phyloP scores from a whole-genome alignment of 352 stramenopile genomes.

The Pythium folliculosum region DNA sequence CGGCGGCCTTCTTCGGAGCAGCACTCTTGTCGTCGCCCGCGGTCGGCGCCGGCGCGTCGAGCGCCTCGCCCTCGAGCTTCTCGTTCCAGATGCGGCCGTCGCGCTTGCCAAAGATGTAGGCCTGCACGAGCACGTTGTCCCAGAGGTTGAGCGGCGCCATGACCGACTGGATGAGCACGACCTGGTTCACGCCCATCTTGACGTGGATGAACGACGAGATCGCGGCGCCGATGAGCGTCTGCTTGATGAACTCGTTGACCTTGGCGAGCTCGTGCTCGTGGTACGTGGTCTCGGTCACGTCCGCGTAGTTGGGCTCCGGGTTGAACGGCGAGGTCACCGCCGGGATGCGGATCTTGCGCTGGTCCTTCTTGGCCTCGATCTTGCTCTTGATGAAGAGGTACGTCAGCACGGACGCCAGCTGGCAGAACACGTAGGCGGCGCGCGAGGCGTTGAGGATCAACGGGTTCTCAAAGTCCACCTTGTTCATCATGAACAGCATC shows the following conservation, averaged over 20 bases:
- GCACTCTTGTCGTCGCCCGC: slow-evolving; percentile 26
- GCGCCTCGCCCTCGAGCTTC: slow-evolving; percentile 70
- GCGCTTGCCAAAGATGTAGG: slow-evolving; percentile 66
- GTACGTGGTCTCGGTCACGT: slow-evolving; percentile 84
- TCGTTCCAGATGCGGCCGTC: slow-evolving; percentile 80
- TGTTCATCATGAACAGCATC: slow-evolving; percentile 86
- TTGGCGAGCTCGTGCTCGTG: slow-evolving; percentile 67
- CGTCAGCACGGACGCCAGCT: slow-evolving; percentile 58
- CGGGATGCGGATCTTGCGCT: slow-evolving; percentile 77
- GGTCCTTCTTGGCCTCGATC: slow-evolving; percentile 76
- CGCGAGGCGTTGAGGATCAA: slow-evolving; percentile 62
- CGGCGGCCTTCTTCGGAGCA: slow-evolving; percentile 20
- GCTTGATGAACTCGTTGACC: slow-evolving; percentile 79
- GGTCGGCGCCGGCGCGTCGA: slow-evolving; percentile 48
- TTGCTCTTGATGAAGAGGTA: slow-evolving; percentile 75
- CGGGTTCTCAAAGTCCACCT: slow-evolving; percentile 84
- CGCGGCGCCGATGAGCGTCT: slow-evolving; percentile 75
- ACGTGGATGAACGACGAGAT: slow-evolving; percentile 85
- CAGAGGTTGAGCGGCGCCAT: slow-evolving; percentile 86
- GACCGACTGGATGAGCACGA: slow-evolving; percentile 85
- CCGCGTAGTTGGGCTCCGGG: slow-evolving; percentile 74
- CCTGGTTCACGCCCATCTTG: slow-evolving; percentile 86
- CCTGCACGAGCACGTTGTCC: slow-evolving; percentile 78
- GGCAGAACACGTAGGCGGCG: slow-evolving; percentile 63
- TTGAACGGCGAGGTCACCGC: slow-evolving; percentile 76